Evolutionary conservation across 2,329 filamentous ascomycete species (phyloP), one percentile per base, ranked within the genome.

Genomic region (Penicillium polonicum): DNA sequence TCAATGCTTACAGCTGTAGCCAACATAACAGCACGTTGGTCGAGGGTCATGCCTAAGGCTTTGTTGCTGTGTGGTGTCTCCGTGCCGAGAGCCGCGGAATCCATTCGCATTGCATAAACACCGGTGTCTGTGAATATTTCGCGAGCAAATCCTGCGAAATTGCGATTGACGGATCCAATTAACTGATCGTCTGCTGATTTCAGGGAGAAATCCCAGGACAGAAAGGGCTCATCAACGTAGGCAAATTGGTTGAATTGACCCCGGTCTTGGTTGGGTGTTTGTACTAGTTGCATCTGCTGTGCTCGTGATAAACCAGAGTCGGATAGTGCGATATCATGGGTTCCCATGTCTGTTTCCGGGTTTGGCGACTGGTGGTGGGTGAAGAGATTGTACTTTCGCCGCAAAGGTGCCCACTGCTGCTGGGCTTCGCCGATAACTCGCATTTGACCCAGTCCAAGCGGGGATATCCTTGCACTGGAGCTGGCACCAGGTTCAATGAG

Each of bases 61-160:
- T 70, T 54, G 35, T 67, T 57, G 23, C 60, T 27, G 49, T 63
- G 44, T 25, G 63, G 36, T 68, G 72, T 19, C 70, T 75, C 58
- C 76, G 74, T 17, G 74, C 76, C 52, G 72, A 75, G n/a, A 68
- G 60, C 76, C 15, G 83, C 85, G 21, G 83, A 80, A 66, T 88
- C 85, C 85, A 88, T 87, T 13, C 85, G 77, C 17, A 88, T 71
- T 8, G 82, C 84, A 65, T 88, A 88, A 0, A 86, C 82, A 43
- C 85, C 85, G 0, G 84, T 87, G 61, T 88, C 85, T 1, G 85
- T 88, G 68, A 88, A 87, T 19, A 88, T 76, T 62, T 88, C 85
- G 13, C 85, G 77, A 2, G 82, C 85, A 67, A 87, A 86, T 2
- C 85, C 85, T 19, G 72, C 77, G 63, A 87, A 88, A 63, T 86